phyloP scores from a whole-genome alignment of 2,329 filamentous ascomycete genomes.

The Mollisiaceae sp. region DNA sequence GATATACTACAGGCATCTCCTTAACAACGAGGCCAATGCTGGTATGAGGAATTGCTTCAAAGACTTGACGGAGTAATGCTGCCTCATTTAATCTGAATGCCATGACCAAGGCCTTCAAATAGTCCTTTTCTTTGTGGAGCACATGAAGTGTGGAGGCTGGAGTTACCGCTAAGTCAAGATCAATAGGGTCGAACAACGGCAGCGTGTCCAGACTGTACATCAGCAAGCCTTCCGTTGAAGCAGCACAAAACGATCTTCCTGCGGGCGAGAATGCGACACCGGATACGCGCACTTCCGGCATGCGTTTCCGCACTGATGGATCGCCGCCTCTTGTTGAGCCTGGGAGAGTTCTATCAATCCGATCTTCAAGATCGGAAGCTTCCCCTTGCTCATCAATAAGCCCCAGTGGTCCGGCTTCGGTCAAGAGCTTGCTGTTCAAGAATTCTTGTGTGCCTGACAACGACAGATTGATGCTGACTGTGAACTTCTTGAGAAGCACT shows the following conservation, averaged over 20 bases:
- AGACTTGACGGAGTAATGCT: slow-evolving; percentile 81
- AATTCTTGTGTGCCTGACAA: slow-evolving; percentile 96
- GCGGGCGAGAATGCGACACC: slow-evolving; percentile 87
- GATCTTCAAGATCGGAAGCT: slow-evolving; percentile 85
- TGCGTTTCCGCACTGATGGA: slow-evolving; percentile 75
- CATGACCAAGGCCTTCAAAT: slow-evolving; percentile 93
- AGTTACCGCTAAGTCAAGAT: slow-evolving; percentile 92
- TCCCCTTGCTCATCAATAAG: slow-evolving; percentile 90
- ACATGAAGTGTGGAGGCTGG: slow-evolving; percentile 79
- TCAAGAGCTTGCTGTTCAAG: slow-evolving; percentile 88
- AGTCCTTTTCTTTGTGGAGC: slow-evolving; percentile 72
- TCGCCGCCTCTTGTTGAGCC: slow-evolving; percentile 86
- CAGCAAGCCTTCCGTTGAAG: slow-evolving; percentile 90
- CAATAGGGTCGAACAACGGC: slow-evolving; percentile 92
- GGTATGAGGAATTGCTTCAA: slow-evolving; percentile 77
- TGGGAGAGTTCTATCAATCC: slow-evolving; percentile 78
- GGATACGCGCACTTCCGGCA: slow-evolving; percentile 83
- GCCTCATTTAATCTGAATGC: slow-evolving; percentile 93
- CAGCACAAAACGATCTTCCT: slow-evolving; percentile 89
- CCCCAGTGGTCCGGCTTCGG: slow-evolving; percentile 83
- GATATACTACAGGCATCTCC: slow-evolving; percentile 82
- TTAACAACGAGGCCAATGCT: slow-evolving; percentile 81
- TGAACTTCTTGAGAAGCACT: slow-evolving; percentile 91
- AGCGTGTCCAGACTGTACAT: slow-evolving; percentile 89
- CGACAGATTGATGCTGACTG: slow-evolving; percentile 93